Percentiles rank a stretch among this genome's conserved stretches.
Conservation (phyloP, 2,329 filamentous ascomycete genomes). For the Pochonia chlamydosporia region DNA sequence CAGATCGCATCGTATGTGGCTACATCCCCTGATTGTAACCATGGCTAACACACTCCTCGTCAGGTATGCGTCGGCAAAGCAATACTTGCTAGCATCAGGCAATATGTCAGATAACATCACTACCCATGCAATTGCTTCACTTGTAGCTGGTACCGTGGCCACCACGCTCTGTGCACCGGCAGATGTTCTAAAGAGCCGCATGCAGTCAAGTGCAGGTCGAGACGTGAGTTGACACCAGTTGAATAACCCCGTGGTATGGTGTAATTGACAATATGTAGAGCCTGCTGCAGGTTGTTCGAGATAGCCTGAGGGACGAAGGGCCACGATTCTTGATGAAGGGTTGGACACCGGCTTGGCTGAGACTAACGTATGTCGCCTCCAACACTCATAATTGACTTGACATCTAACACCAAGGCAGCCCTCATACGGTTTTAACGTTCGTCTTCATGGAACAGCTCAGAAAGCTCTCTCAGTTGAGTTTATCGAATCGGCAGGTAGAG, state of each 20-base stretch:
- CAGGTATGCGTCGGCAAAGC: constrained; percentile 27
- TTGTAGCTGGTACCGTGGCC: constrained; percentile 38
- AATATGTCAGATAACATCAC: constrained; percentile 30
- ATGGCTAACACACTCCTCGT: no score
- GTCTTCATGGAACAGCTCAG: constrained; percentile 40
- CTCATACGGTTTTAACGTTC: constrained; percentile 39
- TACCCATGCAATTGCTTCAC: constrained; percentile 33
- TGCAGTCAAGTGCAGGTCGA: constrained; percentile 26
- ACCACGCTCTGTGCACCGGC: constrained; percentile 39
- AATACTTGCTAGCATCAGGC: constrained; percentile 20
- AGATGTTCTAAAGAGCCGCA: constrained; percentile 37
- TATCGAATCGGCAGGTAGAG: background rate
- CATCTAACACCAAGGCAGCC: constrained; percentile 13
- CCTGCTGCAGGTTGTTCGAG: constrained; percentile 26
- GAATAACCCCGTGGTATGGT: background rate
- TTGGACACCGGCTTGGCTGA: constrained; percentile 39
- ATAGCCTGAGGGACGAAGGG: constrained; percentile 31
- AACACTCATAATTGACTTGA: background rate
- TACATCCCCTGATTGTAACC: background rate
- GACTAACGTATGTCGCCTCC: constrained; percentile 31
- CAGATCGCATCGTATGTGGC: constrained; percentile 36
- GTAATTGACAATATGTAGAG: constrained; percentile 12
- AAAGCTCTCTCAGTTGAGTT: constrained; percentile 18
- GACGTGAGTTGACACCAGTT: constrained; percentile 12
- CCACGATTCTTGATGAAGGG: constrained; percentile 38